phyloP scores from a whole-genome alignment of 345 rosid species.

The Hirschfeldia incana region DNA sequence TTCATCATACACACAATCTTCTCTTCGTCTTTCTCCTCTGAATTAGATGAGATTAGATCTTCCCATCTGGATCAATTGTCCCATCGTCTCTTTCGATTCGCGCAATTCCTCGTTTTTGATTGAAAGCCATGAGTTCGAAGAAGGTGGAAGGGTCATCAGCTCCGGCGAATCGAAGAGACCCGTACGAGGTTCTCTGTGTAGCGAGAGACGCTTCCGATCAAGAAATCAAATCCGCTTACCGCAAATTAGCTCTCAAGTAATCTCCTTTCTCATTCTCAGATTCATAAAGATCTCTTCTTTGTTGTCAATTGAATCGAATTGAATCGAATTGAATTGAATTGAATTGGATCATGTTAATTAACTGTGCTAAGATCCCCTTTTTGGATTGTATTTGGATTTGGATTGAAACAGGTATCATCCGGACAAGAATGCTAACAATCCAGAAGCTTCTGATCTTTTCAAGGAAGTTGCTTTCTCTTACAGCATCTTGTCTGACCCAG shows the following conservation, averaged over 20 bases:
- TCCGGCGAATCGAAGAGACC: conserved; percentile 71
- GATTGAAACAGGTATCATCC: conserved; percentile 78
- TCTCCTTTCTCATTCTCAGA: conserved; percentile 8
- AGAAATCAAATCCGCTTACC: conserved; percentile 91
- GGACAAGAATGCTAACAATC: conserved; percentile 89
- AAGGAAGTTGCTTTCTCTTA: conserved; percentile 98
- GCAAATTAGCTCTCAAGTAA: conserved; percentile 97
- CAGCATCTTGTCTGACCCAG: conserved; percentile 96
- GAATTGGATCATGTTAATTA: too few relatives aligned
- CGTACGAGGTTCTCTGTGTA: conserved; percentile 87
- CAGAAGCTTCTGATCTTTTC: conserved; percentile 94
- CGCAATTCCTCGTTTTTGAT: background rate
- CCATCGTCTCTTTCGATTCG: background rate
- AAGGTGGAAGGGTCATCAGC: conserved; percentile 75
- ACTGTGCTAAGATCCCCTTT: background rate
- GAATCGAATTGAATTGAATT: too few relatives aligned
- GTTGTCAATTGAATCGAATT: background rate
- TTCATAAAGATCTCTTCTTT: background rate
- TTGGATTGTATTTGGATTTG: background rate
- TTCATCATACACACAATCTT: background rate
- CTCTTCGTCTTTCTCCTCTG: background rate
- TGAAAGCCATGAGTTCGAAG: conserved; percentile 53
- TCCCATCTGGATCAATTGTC: background rate
- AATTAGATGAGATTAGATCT: conserved; percentile 14
- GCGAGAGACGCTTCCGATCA: conserved; percentile 87